These are phyloP conservation scores for Urostyla sp. DNA, from an alignment of 73 alveolate genomes.

Conservation along the genomic window DNA sequence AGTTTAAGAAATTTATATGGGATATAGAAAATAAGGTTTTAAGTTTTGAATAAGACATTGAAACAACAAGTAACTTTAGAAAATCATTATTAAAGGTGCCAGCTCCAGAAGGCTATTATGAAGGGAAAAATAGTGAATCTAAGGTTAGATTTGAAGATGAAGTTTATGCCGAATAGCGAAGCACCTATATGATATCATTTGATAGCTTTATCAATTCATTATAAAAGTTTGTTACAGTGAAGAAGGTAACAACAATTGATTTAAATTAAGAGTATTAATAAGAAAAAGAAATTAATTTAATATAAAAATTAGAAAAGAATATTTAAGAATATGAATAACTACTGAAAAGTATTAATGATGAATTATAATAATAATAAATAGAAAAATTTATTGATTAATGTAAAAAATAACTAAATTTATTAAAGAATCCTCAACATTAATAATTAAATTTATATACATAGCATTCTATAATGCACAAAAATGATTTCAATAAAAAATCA, in stretches of 20 bases:
- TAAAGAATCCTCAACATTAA: too few species aligned
- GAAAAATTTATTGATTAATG: slow-evolving; percentile 12
- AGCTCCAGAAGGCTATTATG: slow-evolving; percentile 36
- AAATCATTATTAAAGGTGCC: not conserved
- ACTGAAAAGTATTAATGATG: slow-evolving; percentile 16
- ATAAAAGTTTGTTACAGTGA: not conserved
- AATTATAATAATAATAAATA: not conserved
- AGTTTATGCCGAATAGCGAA: not conserved
- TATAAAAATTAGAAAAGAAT: not conserved
- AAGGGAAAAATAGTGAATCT: not conserved
- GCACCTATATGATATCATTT: too few species aligned
- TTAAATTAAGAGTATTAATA: slow-evolving; percentile 6
- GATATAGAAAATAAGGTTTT: not conserved
- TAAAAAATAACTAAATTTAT: slow-evolving; percentile 4
- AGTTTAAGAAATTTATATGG: slow-evolving; percentile 22
- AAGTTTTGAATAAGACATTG: not conserved
- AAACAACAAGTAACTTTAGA: not conserved
- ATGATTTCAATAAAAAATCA: too few species aligned
- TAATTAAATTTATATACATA: too few species aligned
- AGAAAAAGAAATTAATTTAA: slow-evolving; percentile 9
- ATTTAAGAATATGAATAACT: slow-evolving; percentile 17
- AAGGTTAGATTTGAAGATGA: slow-evolving; percentile 31
- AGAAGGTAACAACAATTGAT: not conserved
- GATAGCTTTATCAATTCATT: too few species aligned
- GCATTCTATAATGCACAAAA: too few species aligned